phyloP scores from a whole-genome alignment of 768 basidiomycete genomes.

The Suillus ampliporus region DNA sequence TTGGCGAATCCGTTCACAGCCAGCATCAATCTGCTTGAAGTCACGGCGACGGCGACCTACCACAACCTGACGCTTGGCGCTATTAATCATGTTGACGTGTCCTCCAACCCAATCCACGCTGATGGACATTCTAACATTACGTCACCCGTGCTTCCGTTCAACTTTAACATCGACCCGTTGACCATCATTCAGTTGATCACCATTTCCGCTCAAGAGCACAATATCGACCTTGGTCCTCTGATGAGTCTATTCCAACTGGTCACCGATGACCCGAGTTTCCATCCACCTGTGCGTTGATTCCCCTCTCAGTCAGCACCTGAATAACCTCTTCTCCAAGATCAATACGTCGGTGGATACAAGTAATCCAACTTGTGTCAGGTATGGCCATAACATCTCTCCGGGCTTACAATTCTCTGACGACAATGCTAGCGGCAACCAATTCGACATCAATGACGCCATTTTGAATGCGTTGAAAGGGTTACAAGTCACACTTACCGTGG shows the following conservation, averaged over 20 bases:
- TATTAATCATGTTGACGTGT: slow-evolving; percentile 60
- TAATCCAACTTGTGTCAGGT: slow-evolving; percentile 65
- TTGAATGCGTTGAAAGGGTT: slow-evolving; percentile 65
- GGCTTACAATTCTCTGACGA: slow-evolving; percentile 12
- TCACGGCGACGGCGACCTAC: slow-evolving; percentile 60
- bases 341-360: slow-evolving; percentile 58
- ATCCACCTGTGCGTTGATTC: slow-evolving; percentile 53
- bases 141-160: slow-evolving; percentile 61
- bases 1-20: slow-evolving; percentile 77
- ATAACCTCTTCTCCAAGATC: slow-evolving; percentile 43
- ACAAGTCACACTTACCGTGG: slow-evolving; percentile 59
- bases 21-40: slow-evolving; percentile 63
- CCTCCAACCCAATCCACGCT: slow-evolving; percentile 62
- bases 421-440: slow-evolving; percentile 62
- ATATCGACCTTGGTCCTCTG: slow-evolving; percentile 67
- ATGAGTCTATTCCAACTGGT: slow-evolving; percentile 59
- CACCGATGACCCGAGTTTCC: slow-evolving; percentile 51
- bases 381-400: slow-evolving; percentile 11
- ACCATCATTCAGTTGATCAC: slow-evolving; percentile 63
- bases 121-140: slow-evolving; percentile 62
- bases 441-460: slow-evolving; percentile 64
- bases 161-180: slow-evolving; percentile 68
- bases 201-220: slow-evolving; percentile 54
- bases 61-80: slow-evolving; percentile 59
- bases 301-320: neutral